Evolutionary conservation across 306 rosid species (phyloP).

Genomic region (Neltuma alba): DNA sequence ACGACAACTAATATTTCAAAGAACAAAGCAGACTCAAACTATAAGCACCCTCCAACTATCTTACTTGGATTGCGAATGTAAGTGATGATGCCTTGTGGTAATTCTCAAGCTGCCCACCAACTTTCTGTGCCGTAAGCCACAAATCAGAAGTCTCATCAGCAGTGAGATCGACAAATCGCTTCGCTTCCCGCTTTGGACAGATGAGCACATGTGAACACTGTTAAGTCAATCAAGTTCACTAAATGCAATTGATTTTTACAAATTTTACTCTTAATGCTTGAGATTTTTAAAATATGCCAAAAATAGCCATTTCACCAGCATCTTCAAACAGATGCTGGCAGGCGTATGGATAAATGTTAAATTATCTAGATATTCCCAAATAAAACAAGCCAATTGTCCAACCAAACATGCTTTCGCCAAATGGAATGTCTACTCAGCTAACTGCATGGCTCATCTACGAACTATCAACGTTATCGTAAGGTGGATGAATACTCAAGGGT

Average conservation of each 20-base stretch:
- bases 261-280: neutral
- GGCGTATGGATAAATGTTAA: constrained; percentile 1
- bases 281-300: neutral
- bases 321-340: constrained; percentile 3
- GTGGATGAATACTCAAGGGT: neutral
- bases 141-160: constrained; percentile 84
- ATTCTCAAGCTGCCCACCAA: constrained; percentile 74
- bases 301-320: constrained; percentile 14
- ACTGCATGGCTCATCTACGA: neutral
- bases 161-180: constrained; percentile 83
- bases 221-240: constrained; percentile 56
- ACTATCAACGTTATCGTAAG: neutral
- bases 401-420: neutral
- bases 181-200: constrained; percentile 94
- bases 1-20: constrained; percentile 9
- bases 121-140: constrained; percentile 88
- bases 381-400: neutral
- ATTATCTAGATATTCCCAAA: neutral
- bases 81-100: constrained; percentile 86
- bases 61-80: constrained; percentile 81
- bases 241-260: neutral
- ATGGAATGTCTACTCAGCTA: constrained; percentile 24
- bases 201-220: constrained; percentile 80
- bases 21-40: neutral
- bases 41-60: constrained; percentile 27